Evolutionary conservation across 441 rosid species (phyloP).

Genomic region (Aleurites moluccanus): DNA sequence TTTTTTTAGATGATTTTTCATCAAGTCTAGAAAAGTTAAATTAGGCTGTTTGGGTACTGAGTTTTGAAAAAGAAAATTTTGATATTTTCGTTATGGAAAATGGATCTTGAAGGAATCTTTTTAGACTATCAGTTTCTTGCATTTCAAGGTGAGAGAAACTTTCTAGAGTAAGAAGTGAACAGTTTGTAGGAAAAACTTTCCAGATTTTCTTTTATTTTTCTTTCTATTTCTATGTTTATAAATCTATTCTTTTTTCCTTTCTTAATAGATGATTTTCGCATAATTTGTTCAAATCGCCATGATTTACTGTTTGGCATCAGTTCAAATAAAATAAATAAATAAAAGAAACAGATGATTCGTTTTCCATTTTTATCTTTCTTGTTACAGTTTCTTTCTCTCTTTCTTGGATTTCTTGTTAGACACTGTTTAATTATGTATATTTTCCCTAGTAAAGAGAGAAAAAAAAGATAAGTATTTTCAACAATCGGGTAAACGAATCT

Average conservation of each 20-base stretch:
- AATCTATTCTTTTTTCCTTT: too few relatives aligned
- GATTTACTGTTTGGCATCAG: too few relatives aligned
- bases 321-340: too few relatives aligned
- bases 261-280: too few relatives aligned
- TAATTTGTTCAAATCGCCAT: too few relatives aligned
- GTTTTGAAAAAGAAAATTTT: not conserved
- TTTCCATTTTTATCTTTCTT: not conserved
- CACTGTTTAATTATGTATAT: not conserved
- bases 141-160: not conserved
- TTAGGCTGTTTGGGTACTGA: not conserved
- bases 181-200: not conserved
- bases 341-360: not conserved
- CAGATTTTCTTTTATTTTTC: too few relatives aligned
- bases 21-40: too few relatives aligned
- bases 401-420: not conserved
- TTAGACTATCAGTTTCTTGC: conserved; percentile 7
- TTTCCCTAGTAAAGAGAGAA: not conserved
- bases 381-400: not conserved
- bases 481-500: not conserved
- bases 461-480: too few relatives aligned
- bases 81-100: not conserved
- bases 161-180: not conserved
- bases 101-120: not conserved
- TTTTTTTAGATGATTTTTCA: too few relatives aligned
- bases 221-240: too few relatives aligned